Evolutionary conservation across 1,284 basidiomycete genomes (phyloP).

Genomic region (Pyrrhoderma noxium): DNA sequence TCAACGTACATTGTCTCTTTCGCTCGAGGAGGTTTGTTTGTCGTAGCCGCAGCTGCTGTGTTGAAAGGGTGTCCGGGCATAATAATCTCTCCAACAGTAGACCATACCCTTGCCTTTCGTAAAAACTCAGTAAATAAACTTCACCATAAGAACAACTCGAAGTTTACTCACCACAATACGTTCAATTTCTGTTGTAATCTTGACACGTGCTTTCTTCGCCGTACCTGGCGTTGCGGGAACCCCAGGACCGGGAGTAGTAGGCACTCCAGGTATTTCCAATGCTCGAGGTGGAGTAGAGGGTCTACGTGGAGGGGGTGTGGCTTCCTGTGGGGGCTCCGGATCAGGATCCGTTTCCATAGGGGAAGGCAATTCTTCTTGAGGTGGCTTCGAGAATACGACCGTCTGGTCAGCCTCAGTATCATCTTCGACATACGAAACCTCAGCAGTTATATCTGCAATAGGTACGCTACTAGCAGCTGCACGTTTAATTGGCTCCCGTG

Average conservation of each 20-base stretch:
- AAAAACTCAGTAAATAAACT: neutral
- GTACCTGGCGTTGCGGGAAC: conserved; percentile 16
- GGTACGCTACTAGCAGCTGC: too few species aligned
- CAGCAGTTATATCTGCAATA: too few species aligned
- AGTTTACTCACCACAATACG: conserved; percentile 44
- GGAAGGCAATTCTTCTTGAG: conserved; percentile 3
- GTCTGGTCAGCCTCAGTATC: conserved; percentile 17
- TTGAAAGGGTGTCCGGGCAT: conserved; percentile 47
- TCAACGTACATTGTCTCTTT: conserved; percentile 62
- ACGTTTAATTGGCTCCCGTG: too few species aligned
- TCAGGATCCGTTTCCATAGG: neutral
- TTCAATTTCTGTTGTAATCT: conserved; percentile 49
- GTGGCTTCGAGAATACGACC: conserved; percentile 8
- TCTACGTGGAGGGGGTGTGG: neutral
- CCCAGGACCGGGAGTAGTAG: neutral
- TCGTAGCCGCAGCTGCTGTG: conserved; percentile 23
- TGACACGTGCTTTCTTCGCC: conserved; percentile 30
- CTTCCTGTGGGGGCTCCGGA: neutral
- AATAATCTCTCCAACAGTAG: conserved; percentile 53
- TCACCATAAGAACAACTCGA: neutral
- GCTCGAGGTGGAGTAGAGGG: conserved; percentile 7
- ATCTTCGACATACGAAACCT: conserved; percentile 4
- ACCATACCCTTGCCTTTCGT: conserved; percentile 58
- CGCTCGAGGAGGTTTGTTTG: conserved; percentile 40
- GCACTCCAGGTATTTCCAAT: neutral